phyloP scores from a whole-genome alignment of 2,329 filamentous ascomycete genomes.

The Cladophialophora psammophila region DNA sequence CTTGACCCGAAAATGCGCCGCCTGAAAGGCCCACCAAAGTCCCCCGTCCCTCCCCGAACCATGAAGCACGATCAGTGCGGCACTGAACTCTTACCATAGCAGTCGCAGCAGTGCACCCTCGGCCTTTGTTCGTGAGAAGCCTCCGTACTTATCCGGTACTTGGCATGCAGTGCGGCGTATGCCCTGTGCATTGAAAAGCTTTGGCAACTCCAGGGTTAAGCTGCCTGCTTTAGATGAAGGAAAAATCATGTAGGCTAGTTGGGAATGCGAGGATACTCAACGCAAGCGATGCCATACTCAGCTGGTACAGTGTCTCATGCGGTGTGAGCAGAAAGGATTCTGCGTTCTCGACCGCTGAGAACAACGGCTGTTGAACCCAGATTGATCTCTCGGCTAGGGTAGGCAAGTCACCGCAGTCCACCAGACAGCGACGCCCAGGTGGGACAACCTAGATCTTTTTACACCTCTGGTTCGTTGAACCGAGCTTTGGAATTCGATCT shows the following conservation, averaged over 20 bases:
- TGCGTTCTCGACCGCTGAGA: too few species aligned
- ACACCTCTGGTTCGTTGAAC: slow-evolving; percentile 18
- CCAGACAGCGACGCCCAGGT: slow-evolving; percentile 72
- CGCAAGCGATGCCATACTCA: slow-evolving; percentile 55
- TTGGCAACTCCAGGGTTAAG: slow-evolving; percentile 71
- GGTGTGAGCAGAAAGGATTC: slow-evolving; percentile 65
- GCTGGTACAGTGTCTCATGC: slow-evolving; percentile 61
- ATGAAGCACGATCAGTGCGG: too few species aligned
- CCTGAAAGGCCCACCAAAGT: not conserved
- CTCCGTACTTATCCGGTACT: slow-evolving; percentile 72
- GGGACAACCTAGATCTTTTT: slow-evolving; percentile 63
- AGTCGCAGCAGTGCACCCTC: too few species aligned
- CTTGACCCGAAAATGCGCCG: not conserved
- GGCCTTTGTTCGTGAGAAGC: slow-evolving; percentile 44
- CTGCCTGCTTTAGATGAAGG: slow-evolving; percentile 61
- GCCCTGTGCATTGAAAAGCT: slow-evolving; percentile 64
- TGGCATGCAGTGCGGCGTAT: slow-evolving; percentile 54
- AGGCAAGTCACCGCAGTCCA: slow-evolving; percentile 71
- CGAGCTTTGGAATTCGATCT: slow-evolving; percentile 18
- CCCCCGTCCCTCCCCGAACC: too few species aligned
- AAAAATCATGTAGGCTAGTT: slow-evolving; percentile 70
- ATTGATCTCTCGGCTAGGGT: slow-evolving; percentile 49
- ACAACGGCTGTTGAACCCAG: too few species aligned
- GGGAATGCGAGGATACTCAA: slow-evolving; percentile 65
- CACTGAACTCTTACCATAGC: too few species aligned